These are phyloP conservation scores for Termitomyces bulborhizus DNA, from an alignment of 768 basidiomycete genomes.

Conservation along the genomic window DNA sequence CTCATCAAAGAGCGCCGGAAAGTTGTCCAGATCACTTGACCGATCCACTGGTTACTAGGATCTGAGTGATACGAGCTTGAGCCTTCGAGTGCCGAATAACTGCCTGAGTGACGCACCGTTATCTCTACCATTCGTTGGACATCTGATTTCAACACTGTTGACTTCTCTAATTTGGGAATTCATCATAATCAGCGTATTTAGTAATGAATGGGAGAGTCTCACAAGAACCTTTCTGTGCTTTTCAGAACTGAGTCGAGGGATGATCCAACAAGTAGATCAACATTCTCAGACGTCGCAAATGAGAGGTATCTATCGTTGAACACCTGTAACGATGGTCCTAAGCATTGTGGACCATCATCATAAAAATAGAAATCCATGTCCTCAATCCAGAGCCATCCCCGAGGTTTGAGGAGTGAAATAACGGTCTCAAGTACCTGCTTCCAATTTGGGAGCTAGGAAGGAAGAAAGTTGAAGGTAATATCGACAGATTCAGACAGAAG, in stretches of 20 bases:
- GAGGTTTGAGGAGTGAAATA: slow-evolving; percentile 1
- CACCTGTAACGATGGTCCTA: neutral
- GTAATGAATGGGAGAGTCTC: neutral
- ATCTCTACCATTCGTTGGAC: neutral
- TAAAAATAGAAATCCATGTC: neutral
- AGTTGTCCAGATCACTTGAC: neutral
- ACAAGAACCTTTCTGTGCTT: neutral
- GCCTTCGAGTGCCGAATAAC: too few species aligned
- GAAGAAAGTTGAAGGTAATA: neutral
- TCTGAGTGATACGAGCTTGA: neutral
- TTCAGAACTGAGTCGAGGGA: neutral
- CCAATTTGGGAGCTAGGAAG: neutral
- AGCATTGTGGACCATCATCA: neutral
- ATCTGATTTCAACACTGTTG: neutral
- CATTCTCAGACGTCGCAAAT: neutral
- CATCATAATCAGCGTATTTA: neutral
- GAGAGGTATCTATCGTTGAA: neutral
- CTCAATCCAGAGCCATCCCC: slow-evolving; percentile 7
- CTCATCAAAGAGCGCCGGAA: neutral
- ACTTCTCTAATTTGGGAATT: neutral
- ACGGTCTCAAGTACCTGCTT: neutral
- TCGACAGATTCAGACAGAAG: neutral
- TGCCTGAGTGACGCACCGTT: neutral
- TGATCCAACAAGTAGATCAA: slow-evolving; percentile 3
- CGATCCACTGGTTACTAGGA: neutral